Conservation (phyloP, 176 grass and related monocot species). For the Zoysia pacifica region DNA sequence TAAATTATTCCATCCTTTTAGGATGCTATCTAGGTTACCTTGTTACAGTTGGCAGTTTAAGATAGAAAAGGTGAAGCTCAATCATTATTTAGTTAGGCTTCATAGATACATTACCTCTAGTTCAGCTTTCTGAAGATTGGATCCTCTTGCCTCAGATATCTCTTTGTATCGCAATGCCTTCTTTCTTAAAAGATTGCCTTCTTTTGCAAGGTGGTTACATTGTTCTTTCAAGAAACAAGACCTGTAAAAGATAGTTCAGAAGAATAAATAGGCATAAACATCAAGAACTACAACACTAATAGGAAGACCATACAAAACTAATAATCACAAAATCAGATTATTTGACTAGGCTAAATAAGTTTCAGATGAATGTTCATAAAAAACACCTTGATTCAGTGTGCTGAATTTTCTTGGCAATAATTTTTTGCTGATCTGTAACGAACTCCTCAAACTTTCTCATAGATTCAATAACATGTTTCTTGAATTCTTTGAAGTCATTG, state of each 20-base stretch:
- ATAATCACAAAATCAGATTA: slow-evolving; percentile 14
- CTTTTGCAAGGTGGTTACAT: slow-evolving; percentile 45
- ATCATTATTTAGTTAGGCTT: background rate
- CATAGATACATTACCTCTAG: slow-evolving; percentile 52
- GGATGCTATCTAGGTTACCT: background rate
- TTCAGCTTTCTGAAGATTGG: slow-evolving; percentile 75
- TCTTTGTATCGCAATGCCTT: slow-evolving; percentile 57
- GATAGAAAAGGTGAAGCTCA: slow-evolving; percentile 18
- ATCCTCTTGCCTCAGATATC: slow-evolving; percentile 60
- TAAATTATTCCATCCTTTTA: background rate
- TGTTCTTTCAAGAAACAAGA: slow-evolving; percentile 54
- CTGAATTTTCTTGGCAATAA: slow-evolving; percentile 44
- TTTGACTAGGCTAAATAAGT: slow-evolving; percentile 24
- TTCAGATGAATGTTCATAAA: slow-evolving; percentile 26
- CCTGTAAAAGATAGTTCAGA: slow-evolving; percentile 33
- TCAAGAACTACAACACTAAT: slow-evolving; percentile 15
- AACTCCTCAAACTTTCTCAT: slow-evolving; percentile 44
- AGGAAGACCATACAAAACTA: background rate
- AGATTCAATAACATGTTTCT: slow-evolving; percentile 38
- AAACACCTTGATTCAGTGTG: slow-evolving; percentile 57
- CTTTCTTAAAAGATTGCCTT: slow-evolving; percentile 48
- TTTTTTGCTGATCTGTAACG: slow-evolving; percentile 36
- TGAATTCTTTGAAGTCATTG: slow-evolving; percentile 35
- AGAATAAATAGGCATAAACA: slow-evolving; percentile 13
- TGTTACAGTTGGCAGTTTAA: slow-evolving; percentile 13